Percentiles rank a stretch among this genome's conserved stretches.
These are phyloP conservation scores for Tillandsia fasciculata DNA, from an alignment of 176 grass and related monocot genomes.

Conservation along the genomic window DNA sequence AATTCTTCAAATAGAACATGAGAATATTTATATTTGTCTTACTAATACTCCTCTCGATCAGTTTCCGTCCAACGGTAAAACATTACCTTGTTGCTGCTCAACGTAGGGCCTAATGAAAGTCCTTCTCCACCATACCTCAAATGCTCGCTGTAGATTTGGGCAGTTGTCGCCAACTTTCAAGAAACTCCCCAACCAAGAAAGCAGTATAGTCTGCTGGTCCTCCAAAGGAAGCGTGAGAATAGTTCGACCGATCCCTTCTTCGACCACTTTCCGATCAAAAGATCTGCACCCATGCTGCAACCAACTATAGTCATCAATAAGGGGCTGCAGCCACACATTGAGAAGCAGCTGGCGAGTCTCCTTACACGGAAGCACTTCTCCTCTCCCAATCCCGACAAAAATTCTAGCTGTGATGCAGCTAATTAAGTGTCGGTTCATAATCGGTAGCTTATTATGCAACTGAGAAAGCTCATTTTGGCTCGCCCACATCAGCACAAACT, in stretches of 20 bases:
- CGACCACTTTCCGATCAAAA: constrained; percentile 60
- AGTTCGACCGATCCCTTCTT: constrained; percentile 61
- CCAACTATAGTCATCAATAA: constrained; percentile 81
- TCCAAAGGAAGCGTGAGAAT: constrained; percentile 71
- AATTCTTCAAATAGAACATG: not conserved
- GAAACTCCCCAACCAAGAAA: constrained; percentile 58
- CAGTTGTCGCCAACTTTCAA: constrained; percentile 54
- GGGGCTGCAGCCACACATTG: constrained; percentile 67
- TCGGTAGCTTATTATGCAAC: constrained; percentile 51
- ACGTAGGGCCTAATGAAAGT: constrained; percentile 74
- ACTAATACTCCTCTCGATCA: not conserved
- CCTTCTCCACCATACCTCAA: constrained; percentile 90
- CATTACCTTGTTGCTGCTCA: constrained; percentile 33
- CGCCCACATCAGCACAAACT: constrained; percentile 48
- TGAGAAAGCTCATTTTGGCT: constrained; percentile 48
- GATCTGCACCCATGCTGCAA: constrained; percentile 59
- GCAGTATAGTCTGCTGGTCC: constrained; percentile 66
- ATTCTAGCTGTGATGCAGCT: constrained; percentile 61
- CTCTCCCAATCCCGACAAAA: constrained; percentile 53
- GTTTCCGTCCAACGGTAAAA: not conserved
- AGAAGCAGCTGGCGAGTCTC: constrained; percentile 46
- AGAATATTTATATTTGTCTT: not conserved
- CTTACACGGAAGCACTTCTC: constrained; percentile 53
- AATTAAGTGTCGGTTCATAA: constrained; percentile 59
- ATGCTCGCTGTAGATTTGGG: constrained; percentile 83